These are phyloP conservation scores for Sporothrix humicola DNA, from an alignment of 2,329 filamentous ascomycete species.

Conservation along the genomic window DNA sequence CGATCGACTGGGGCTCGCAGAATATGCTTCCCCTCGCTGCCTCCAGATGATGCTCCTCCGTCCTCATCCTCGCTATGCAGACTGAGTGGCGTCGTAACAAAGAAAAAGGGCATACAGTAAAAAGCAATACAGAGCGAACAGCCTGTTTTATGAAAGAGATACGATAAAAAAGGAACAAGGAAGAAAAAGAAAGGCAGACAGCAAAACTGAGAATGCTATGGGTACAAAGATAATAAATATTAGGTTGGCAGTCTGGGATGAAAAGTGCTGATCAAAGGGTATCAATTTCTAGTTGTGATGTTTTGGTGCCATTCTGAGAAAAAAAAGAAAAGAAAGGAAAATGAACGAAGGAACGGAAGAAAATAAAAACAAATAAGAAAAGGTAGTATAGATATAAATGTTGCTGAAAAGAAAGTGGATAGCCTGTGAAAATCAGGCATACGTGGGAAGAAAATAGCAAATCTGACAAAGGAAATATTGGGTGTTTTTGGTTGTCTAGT, in stretches of 20 bases:
- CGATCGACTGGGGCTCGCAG: slow-evolving; percentile 15
- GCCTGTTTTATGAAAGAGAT: background rate
- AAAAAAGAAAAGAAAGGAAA: background rate
- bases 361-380: background rate
- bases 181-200: background rate
- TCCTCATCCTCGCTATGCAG: slow-evolving; percentile 33
- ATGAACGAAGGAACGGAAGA: background rate
- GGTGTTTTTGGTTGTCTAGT: slow-evolving; percentile 39
- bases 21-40: background rate
- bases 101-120: slow-evolving; percentile 3
- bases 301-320: slow-evolving; percentile 27
- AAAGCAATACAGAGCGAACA: background rate
- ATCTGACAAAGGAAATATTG: slow-evolving; percentile 18
- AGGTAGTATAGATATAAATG: background rate
- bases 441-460: background rate
- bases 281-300: slow-evolving; percentile 31
- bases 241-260: slow-evolving; percentile 22
- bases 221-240: slow-evolving; percentile 21
- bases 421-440: background rate
- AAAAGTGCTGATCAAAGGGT: slow-evolving; percentile 29
- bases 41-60: slow-evolving; percentile 19
- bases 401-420: background rate
- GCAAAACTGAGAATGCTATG: background rate
- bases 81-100: slow-evolving; percentile 27
- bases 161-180: background rate